Evolutionary conservation across 2,329 filamentous ascomycete species (phyloP).

Genomic region (Xylaria sp.): DNA sequence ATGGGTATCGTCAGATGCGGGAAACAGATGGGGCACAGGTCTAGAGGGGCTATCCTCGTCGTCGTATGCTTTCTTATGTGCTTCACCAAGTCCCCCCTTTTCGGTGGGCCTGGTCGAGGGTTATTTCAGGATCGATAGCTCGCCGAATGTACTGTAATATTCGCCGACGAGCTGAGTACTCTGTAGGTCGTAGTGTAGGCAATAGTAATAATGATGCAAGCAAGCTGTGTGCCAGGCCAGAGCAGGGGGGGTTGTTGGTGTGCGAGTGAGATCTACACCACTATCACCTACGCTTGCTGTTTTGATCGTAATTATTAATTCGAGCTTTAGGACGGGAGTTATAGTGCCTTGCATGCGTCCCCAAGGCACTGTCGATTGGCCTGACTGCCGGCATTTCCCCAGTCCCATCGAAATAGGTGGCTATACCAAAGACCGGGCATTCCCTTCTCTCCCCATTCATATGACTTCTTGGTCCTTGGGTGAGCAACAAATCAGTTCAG

Average conservation of each 20-base stretch:
- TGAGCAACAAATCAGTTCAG: constrained; percentile 14
- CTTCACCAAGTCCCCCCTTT: constrained; percentile 19
- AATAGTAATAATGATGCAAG: background rate
- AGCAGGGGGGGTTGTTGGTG: constrained; percentile 12
- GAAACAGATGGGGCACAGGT: constrained; percentile 25
- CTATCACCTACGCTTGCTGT: constrained; percentile 26
- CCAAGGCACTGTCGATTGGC: background rate
- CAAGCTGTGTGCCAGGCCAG: constrained; percentile 16
- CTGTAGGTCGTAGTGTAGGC: constrained; percentile 5
- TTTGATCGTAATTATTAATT: constrained; percentile 4
- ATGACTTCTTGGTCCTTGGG: background rate
- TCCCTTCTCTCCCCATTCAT: constrained; percentile 7
- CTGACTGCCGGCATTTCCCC: background rate
- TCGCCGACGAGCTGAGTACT: constrained; percentile 23
- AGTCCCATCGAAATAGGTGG: background rate
- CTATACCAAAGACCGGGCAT: constrained; percentile 7
- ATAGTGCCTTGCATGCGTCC: background rate
- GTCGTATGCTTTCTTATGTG: constrained; percentile 27
- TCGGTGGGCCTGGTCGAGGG: constrained; percentile 19
- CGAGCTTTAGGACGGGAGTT: background rate
- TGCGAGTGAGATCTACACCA: constrained; percentile 17
- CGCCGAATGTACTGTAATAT: constrained; percentile 1
- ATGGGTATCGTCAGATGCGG: constrained; percentile 14
- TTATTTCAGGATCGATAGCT: constrained; percentile 30
- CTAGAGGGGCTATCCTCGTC: constrained; percentile 26